Percentiles rank a stretch among this genome's conserved stretches.
Evolutionary conservation across 495 filamentous ascomycete genomes (phyloP).

Genomic region (Bathelium albidoporum): DNA sequence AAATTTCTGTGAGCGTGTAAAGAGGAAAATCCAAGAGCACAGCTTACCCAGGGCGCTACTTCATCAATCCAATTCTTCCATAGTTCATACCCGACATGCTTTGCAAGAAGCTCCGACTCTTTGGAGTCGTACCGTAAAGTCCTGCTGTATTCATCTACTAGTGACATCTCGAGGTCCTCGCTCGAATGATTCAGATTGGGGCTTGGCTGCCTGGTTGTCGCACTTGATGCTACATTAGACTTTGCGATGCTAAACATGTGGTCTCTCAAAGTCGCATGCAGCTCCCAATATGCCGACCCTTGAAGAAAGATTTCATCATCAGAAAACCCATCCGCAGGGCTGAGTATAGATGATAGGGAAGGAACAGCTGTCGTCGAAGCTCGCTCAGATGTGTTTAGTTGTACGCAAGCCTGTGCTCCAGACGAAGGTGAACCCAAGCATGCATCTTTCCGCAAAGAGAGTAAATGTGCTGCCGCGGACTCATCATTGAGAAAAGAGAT

Average conservation of each 20-base stretch:
- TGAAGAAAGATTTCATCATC: conserved; percentile 16
- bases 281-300: conserved; percentile 14
- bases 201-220: background rate
- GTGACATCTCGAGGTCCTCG: background rate
- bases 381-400: background rate
- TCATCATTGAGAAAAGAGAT: conserved; percentile 2
- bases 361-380: background rate
- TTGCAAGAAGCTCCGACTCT: background rate
- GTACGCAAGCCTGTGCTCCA: background rate
- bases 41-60: conserved; percentile 13
- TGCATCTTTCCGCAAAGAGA: background rate
- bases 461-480: background rate
- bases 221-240: conserved; percentile 6
- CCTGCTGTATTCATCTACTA: background rate
- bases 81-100: conserved; percentile 10
- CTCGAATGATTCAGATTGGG: background rate
- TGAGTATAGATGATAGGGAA: conserved; percentile 1
- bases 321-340: background rate
- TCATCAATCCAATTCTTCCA: conserved; percentile 17
- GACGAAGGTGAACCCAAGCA: background rate
- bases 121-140: background rate
- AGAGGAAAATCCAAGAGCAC: background rate
- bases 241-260: conserved; percentile 14
- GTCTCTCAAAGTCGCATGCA: conserved; percentile 9
- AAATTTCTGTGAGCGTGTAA: background rate